Conservation (phyloP, 2,329 filamentous ascomycete genomes). For the Allantophomopsis cytisporea region DNA sequence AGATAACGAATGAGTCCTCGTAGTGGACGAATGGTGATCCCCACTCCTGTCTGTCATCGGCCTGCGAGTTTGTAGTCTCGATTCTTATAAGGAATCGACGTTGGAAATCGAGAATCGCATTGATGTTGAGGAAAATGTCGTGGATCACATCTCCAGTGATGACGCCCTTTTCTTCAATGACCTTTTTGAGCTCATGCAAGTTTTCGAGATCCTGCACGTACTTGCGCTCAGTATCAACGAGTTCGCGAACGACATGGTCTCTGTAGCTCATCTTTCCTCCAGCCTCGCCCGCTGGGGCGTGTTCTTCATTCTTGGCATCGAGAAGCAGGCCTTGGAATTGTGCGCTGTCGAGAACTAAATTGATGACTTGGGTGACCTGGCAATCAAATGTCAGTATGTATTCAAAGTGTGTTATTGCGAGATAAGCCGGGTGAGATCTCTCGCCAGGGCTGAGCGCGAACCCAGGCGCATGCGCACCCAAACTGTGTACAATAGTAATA, state of each 20-base stretch:
- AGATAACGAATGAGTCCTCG: slow-evolving; percentile 80
- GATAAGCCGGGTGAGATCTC: neutral
- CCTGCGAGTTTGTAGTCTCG: slow-evolving; percentile 84
- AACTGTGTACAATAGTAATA: too few species aligned
- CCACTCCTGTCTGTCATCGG: slow-evolving; percentile 73
- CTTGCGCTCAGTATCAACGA: slow-evolving; percentile 91
- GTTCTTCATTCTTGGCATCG: slow-evolving; percentile 39
- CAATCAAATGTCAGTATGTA: neutral
- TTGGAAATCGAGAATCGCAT: slow-evolving; percentile 89
- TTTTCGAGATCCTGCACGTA: slow-evolving; percentile 97
- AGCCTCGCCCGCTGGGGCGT: slow-evolving; percentile 31
- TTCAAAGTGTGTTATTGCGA: neutral
- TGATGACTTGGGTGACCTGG: slow-evolving; percentile 81
- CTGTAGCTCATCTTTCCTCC: slow-evolving; percentile 56
- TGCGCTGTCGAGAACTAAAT: slow-evolving; percentile 78
- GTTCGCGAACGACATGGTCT: slow-evolving; percentile 81
- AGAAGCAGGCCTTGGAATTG: slow-evolving; percentile 64
- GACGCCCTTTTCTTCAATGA: slow-evolving; percentile 74
- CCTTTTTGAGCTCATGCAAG: slow-evolving; percentile 81
- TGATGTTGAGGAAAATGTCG: slow-evolving; percentile 93
- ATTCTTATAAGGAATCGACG: slow-evolving; percentile 89
- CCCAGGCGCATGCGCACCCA: too few species aligned
- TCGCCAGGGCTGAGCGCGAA: neutral
- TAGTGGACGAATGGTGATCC: slow-evolving; percentile 80
- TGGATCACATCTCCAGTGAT: slow-evolving; percentile 85